phyloP scores from a whole-genome alignment of 306 rosid genomes.

The Cucumis sativus region Cucumber_9930_V3 NC_026657.2:32085501-32086000 shows the following conservation, averaged over 20 bases:
- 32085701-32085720: constrained; percentile 50
- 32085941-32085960: constrained; percentile 89
- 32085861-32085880: not conserved
- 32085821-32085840: too few relatives aligned
- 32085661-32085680: constrained; percentile 35
- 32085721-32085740: constrained; percentile 42
- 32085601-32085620: not conserved
- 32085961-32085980: constrained; percentile 95
- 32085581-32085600: not conserved
- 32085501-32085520: constrained; percentile 30
- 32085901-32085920: constrained; percentile 38
- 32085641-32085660: constrained; percentile 23
- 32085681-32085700: constrained; percentile 40
- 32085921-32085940: constrained; percentile 72
- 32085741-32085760: constrained; percentile 17
- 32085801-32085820: constrained; percentile 6
- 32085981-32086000: constrained; percentile 17
- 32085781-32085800: not conserved
- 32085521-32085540: not conserved
- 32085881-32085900: not conserved
- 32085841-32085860: not conserved
- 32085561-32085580: not conserved
- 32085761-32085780: not conserved
- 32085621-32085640: not conserved
- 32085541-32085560: not conserved